Conservation (phyloP, 768 basidiomycete genomes). For the Pseudohyphozyma bogoriensis region DNA sequence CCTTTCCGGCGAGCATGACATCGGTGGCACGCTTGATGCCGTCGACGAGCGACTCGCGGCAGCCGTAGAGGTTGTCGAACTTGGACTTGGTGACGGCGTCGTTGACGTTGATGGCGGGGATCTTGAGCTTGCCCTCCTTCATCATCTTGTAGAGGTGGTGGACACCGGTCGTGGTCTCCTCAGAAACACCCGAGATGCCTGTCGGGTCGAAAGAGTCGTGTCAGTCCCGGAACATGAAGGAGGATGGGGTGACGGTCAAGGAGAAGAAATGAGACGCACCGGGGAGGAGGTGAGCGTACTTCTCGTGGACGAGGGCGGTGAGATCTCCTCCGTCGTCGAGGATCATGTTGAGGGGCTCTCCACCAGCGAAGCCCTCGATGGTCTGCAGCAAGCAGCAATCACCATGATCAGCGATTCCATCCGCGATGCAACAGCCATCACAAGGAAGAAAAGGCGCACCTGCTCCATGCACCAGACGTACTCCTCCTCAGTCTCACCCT, state of each 20-base stretch:
- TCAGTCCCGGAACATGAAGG: too few relatives aligned
- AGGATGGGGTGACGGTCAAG: not conserved
- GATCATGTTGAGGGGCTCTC: conserved; percentile 90
- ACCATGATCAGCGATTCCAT: too few relatives aligned
- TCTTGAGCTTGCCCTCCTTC: conserved; percentile 88
- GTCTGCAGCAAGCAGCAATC: too few relatives aligned
- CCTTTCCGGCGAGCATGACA: conserved; percentile 99
- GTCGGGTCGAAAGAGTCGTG: too few relatives aligned
- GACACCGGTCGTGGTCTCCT: conserved; percentile 99
- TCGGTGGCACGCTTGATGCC: conserved; percentile 99
- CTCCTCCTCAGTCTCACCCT: conserved; percentile 99
- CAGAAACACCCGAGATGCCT: conserved; percentile 89
- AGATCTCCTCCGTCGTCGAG: conserved; percentile 98
- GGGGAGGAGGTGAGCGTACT: conserved; percentile 78
- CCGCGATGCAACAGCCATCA: too few relatives aligned
- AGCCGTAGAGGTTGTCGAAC: conserved; percentile 93
- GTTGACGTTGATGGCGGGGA: conserved; percentile 99
- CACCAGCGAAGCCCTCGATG: conserved; percentile 70
- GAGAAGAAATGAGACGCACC: conserved; percentile 42
- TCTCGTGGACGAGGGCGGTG: conserved; percentile 87
- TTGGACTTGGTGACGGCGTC: conserved; percentile 87
- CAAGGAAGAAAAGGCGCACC: too few relatives aligned
- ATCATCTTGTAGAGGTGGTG: conserved; percentile 98
- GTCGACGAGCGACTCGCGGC: conserved; percentile 98
- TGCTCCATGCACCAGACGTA: conserved; percentile 93